Conservation (phyloP, 106 monocot species). For the Dactylorhiza incarnata region DNA sequence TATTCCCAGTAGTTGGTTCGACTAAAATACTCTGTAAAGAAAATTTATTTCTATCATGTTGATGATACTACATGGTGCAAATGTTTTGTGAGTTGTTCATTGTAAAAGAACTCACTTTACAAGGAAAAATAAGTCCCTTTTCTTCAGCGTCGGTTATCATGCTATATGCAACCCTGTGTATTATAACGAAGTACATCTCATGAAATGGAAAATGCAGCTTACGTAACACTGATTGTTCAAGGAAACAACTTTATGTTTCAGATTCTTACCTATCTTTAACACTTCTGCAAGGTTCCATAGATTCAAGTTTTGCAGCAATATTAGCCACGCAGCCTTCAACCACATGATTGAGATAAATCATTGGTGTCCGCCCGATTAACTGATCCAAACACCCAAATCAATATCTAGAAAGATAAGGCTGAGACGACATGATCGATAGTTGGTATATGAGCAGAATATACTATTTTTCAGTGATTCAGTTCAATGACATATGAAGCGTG, state of each 20-base stretch:
- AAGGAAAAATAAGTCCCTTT: constrained; percentile 64
- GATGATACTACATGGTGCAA: neutral
- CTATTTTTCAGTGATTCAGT: neutral
- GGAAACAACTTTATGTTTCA: neutral
- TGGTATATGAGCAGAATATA: no score
- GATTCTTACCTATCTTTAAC: constrained; percentile 78
- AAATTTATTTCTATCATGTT: constrained; percentile 2
- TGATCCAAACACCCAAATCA: constrained; percentile 16
- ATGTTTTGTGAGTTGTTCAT: neutral
- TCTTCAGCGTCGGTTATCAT: constrained; percentile 96
- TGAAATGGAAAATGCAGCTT: neutral
- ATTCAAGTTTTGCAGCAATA: constrained; percentile 94
- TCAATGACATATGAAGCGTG: neutral
- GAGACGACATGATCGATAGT: neutral
- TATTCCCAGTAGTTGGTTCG: constrained; percentile 91
- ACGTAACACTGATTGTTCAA: neutral
- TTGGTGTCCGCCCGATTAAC: constrained; percentile 90
- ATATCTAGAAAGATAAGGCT: neutral
- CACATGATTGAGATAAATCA: constrained; percentile 96
- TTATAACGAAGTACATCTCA: neutral
- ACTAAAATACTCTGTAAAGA: constrained; percentile 61
- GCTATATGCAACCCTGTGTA: constrained; percentile 74
- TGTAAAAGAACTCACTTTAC: constrained; percentile 36
- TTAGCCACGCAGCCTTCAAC: constrained; percentile 91
- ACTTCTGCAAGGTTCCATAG: constrained; percentile 96